Conservation (phyloP, 768 basidiomycete genomes). For the Amanita rimosa region DNA sequence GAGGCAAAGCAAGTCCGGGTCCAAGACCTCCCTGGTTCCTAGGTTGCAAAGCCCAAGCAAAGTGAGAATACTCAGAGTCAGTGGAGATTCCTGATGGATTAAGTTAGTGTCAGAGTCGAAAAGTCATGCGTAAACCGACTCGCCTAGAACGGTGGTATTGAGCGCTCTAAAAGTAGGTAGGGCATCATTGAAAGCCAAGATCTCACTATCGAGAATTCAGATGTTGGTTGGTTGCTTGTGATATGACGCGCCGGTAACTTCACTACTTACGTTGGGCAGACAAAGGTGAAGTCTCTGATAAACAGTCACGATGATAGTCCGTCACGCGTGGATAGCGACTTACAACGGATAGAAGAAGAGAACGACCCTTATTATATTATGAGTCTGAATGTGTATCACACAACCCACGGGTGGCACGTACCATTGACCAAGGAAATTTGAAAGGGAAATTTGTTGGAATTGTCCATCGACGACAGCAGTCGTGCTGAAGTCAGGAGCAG, state of each 20-base stretch:
- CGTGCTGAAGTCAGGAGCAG: conserved; percentile 73
- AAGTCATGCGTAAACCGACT: not conserved
- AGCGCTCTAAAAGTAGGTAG: conserved; percentile 64
- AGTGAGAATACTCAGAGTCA: conserved; percentile 82
- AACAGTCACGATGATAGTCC: not conserved
- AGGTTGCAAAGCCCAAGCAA: conserved; percentile 76
- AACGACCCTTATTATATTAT: conserved; percentile 76
- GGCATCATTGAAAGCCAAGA: conserved; percentile 89
- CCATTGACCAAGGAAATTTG: conserved; percentile 77
- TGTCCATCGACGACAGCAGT: conserved; percentile 64
- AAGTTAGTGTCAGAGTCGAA: not conserved
- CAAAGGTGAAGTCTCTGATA: conserved; percentile 74
- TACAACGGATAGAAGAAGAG: conserved; percentile 93
- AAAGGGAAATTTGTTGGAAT: conserved; percentile 70
- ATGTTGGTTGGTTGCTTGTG: no score
- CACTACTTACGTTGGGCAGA: conserved; percentile 64
- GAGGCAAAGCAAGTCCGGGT: conserved; percentile 74
- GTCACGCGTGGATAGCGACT: conserved; percentile 17
- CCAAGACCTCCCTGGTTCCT: conserved; percentile 86
- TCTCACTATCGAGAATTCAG: conserved; percentile 36
- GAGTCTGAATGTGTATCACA: conserved; percentile 8
- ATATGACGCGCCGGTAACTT: no score
- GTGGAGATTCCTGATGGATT: conserved; percentile 59
- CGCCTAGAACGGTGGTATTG: conserved; percentile 70
- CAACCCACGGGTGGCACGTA: conserved; percentile 19